Percentiles rank a stretch among this genome's conserved stretches.
Evolutionary conservation across 1,139 yeast genomes (phyloP).

Genomic region (Pneumocystis canis): DNA sequence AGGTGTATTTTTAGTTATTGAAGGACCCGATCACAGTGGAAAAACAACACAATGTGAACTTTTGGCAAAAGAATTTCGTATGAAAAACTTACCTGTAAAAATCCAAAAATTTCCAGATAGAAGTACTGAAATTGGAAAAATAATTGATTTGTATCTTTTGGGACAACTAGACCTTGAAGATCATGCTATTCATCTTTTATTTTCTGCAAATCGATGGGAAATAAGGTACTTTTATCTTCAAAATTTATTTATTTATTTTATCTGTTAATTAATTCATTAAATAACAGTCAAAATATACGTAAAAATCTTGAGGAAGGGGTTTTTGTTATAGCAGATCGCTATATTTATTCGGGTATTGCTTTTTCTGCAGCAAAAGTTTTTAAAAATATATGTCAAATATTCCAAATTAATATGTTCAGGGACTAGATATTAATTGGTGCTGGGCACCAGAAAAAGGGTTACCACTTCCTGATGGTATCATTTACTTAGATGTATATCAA

Average conservation of each 20-base stretch:
- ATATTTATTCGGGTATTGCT: conserved; percentile 85
- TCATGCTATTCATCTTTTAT: conserved; percentile 71
- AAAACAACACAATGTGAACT: conserved; percentile 71
- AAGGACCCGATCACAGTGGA: conserved; percentile 91
- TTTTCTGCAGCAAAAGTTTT: conserved; percentile 65
- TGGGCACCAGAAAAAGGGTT: conserved; percentile 66
- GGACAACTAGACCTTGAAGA: conserved; percentile 30
- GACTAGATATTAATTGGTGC: conserved; percentile 61
- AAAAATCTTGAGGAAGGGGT: conserved; percentile 37
- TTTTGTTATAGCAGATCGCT: conserved; percentile 63
- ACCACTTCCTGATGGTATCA: conserved; percentile 70
- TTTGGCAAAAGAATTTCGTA: conserved; percentile 22
- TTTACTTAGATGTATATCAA: conserved; percentile 52
- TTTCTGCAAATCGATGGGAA: conserved; percentile 95
- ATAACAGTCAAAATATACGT: conserved; percentile 27
- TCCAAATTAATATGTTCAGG: conserved; percentile 18
- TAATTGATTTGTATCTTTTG: conserved; percentile 61
- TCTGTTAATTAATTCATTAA: no score
- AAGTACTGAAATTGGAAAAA: conserved; percentile 60
- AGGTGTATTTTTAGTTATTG: conserved; percentile 67
- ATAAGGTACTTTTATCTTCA: no score
- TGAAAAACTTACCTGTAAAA: background rate
- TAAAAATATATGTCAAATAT: background rate
- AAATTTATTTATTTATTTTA: no score
- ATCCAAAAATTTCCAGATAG: conserved; percentile 67